Conservation (phyloP, 73 alveolate species). For the Paramecium sonneborni region DNA sequence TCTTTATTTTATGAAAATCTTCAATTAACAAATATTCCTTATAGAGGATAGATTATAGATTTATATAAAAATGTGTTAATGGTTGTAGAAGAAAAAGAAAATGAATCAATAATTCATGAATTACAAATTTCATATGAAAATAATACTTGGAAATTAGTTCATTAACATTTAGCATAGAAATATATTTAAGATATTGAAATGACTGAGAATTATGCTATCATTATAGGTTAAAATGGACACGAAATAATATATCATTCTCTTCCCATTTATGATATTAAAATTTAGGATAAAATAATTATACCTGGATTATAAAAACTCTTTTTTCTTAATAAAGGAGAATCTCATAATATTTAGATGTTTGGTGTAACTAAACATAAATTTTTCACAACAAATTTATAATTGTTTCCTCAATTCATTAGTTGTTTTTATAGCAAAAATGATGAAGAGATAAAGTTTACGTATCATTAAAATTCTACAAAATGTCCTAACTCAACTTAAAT, state of each 20-base stretch:
- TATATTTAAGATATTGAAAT: not conserved
- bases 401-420: not conserved
- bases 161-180: not conserved
- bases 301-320: not conserved
- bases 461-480: not conserved
- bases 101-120: not conserved
- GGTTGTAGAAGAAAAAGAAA: not conserved
- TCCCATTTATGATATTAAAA: not conserved
- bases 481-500: not conserved
- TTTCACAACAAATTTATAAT: not conserved
- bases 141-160: not conserved
- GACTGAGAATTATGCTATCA: not conserved
- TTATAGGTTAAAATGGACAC: not conserved
- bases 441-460: not conserved
- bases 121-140: not conserved
- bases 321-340: not conserved
- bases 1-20: not conserved
- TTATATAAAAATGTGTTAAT: not conserved
- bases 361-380: not conserved
- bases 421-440: not conserved
- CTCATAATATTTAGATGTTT: not conserved
- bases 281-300: not conserved
- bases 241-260: not conserved
- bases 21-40: not conserved
- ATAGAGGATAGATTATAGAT: not conserved